A percentile compares a stretch with the other conserved stretches of the same genome.
Conservation (phyloP, 139 green algal genomes). For the Deuterostichococcus epilithicus region DNA sequence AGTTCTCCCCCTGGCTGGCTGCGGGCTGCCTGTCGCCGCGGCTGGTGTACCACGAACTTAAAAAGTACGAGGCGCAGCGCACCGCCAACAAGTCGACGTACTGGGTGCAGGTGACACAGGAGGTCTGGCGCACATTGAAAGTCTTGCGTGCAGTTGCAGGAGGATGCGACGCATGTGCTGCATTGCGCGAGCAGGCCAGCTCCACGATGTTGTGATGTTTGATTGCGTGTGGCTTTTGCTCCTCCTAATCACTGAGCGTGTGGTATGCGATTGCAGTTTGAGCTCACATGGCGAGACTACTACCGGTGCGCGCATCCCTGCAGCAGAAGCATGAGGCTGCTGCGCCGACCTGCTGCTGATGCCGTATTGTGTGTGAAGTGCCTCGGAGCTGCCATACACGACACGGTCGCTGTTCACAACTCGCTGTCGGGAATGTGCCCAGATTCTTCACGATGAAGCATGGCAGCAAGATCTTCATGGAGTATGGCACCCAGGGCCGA, state of each 20-base stretch:
- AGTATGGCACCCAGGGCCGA: constrained; percentile 41
- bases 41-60: constrained; percentile 63
- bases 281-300: constrained; percentile 93
- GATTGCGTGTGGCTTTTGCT: constrained; percentile 10
- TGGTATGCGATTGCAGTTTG: constrained; percentile 57
- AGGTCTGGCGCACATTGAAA: constrained; percentile 3
- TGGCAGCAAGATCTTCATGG: constrained; percentile 82
- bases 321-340: not conserved
- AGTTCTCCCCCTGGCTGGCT: constrained; percentile 89
- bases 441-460: constrained; percentile 90
- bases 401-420: too few species aligned
- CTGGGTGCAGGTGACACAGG: too few species aligned
- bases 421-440: too few species aligned
- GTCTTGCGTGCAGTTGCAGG: not conserved
- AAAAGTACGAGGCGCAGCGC: constrained; percentile 78
- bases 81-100: constrained; percentile 91
- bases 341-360: not conserved
- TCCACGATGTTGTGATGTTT: constrained; percentile 29
- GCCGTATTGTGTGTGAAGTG: not conserved
- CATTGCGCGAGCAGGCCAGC: not conserved
- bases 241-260: too few species aligned
- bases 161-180: constrained; percentile 3
- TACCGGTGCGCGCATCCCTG: constrained; percentile 50
- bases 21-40: constrained; percentile 88
- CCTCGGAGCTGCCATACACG: too few species aligned